A percentile compares a stretch with the other conserved stretches of the same genome.
Conservation (phyloP, 495 filamentous ascomycete species). For the Neohortaea acidophila region DNA sequence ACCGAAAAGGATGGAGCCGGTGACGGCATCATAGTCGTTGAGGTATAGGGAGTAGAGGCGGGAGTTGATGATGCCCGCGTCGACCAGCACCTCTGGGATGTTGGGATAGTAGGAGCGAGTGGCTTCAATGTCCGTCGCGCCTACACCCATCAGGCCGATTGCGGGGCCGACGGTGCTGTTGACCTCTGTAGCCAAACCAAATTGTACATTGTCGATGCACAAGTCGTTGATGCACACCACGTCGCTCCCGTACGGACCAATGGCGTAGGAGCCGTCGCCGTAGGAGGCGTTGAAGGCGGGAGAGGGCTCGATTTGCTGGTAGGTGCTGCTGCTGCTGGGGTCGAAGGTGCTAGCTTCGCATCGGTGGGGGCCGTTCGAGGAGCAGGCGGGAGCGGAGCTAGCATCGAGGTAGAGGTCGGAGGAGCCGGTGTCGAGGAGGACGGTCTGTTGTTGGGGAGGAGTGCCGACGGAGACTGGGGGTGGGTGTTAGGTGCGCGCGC, state of each 20-base stretch:
- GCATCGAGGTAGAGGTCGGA: constrained; percentile 17
- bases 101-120: constrained; percentile 9
- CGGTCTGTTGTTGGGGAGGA: constrained; percentile 14
- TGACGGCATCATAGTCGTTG: constrained; percentile 7
- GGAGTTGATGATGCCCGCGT: constrained; percentile 10
- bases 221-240: constrained; percentile 9
- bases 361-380: constrained; percentile 2
- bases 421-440: constrained; percentile 18
- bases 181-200: constrained; percentile 12
- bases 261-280: constrained; percentile 12
- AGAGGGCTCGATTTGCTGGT: constrained; percentile 5
- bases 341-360: constrained; percentile 14
- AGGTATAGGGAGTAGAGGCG: constrained; percentile 14
- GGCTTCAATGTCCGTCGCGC: constrained; percentile 11
- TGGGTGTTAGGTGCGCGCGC: neutral
- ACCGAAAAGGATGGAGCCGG: constrained; percentile 17
- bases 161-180: constrained; percentile 12
- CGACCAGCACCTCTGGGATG: constrained; percentile 12
- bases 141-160: constrained; percentile 10
- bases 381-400: constrained; percentile 7
- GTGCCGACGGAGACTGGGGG: constrained; percentile 14
- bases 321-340: constrained; percentile 2
- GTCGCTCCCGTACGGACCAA: constrained; percentile 10
- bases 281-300: constrained; percentile 12
- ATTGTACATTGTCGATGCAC: constrained; percentile 11